These are phyloP conservation scores for Cutaneotrichosporon sp. DNA, from an alignment of 1,284 basidiomycete genomes.

Conservation along the genomic window DNA sequence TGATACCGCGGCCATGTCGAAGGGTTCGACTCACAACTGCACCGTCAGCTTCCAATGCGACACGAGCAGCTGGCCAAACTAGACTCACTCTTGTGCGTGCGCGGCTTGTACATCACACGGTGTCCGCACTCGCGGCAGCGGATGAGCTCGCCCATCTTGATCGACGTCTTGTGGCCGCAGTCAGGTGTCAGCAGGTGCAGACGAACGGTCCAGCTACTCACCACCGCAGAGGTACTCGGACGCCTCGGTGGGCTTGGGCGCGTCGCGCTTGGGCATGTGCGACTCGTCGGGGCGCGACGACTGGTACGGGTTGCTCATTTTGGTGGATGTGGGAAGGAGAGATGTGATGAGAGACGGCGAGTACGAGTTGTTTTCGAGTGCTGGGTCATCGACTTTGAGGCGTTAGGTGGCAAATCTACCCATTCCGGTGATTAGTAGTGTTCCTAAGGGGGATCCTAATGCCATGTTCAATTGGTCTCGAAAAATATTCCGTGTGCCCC, in stretches of 20 bases:
- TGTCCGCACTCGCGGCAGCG: slow-evolving; percentile 97
- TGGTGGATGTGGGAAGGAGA: slow-evolving; percentile 7
- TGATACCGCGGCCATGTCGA: no score
- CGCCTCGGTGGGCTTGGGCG: slow-evolving; percentile 54
- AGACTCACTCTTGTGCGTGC: slow-evolving; percentile 87
- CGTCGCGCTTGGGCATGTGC: slow-evolving; percentile 36
- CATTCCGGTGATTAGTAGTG: not conserved
- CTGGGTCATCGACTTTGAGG: no score
- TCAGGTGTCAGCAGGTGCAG: slow-evolving; percentile 58
- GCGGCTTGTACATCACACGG: slow-evolving; percentile 98
- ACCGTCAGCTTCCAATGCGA: slow-evolving; percentile 6
- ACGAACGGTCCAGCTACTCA: slow-evolving; percentile 55
- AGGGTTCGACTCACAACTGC: slow-evolving; percentile 10
- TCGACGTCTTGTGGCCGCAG: slow-evolving; percentile 90
- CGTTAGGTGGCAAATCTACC: slow-evolving; percentile 11
- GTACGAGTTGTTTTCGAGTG: not conserved
- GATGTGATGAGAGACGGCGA: not conserved
- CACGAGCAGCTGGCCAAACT: not conserved
- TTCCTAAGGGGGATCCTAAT: not conserved
- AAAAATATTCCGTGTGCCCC: slow-evolving; percentile 3
- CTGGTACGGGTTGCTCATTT: slow-evolving; percentile 48
- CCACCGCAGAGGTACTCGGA: slow-evolving; percentile 95
- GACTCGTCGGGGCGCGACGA: slow-evolving; percentile 32
- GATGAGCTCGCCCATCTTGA: slow-evolving; percentile 90
- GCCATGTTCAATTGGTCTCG: not conserved